A percentile compares a stretch with the other conserved stretches of the same genome.
phyloP scores from a whole-genome alignment of 768 basidiomycete species.

The Rhodotorula kratochvilovae region DNA sequence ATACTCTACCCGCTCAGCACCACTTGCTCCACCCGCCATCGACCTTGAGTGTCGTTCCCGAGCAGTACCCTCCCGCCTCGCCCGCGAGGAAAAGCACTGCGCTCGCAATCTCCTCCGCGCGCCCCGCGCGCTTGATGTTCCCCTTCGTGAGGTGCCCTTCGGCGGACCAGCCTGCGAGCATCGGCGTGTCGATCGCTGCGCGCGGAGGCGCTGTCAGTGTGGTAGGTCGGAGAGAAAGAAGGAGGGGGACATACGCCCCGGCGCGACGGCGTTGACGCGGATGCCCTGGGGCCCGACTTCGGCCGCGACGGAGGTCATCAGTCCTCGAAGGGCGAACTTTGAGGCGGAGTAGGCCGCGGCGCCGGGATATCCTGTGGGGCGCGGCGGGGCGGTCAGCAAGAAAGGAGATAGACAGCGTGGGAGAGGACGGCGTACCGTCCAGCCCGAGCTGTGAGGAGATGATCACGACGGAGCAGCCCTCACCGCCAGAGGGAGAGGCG shows the following conservation, averaged over 20 bases:
- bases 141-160: neutral
- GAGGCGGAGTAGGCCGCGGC: neutral
- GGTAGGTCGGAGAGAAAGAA: neutral
- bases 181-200: conserved; percentile 12
- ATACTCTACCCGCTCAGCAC: conserved; percentile 6
- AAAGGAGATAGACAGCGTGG: neutral
- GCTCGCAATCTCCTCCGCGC: conserved; percentile 1
- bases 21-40: conserved; percentile 26
- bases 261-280: conserved; percentile 9
- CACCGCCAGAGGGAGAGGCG: neutral
- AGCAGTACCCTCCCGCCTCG: conserved; percentile 3
- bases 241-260: neutral
- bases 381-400: accelerated
- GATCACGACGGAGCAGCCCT: neutral
- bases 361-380: neutral
- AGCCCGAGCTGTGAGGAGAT: conserved; percentile 18
- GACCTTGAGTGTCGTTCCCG: conserved; percentile 10
- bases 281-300: conserved; percentile 3
- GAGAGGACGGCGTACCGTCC: conserved; percentile 2
- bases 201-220: neutral
- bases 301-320: conserved; percentile 2
- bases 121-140: conserved; percentile 12
- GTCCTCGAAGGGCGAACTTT: conserved; percentile 6
- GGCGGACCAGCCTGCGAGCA: conserved; percentile 2
- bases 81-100: conserved; percentile 2